Percentiles rank a stretch among this genome's conserved stretches.
phyloP scores from a whole-genome alignment of 2,329 filamentous ascomycete genomes.

The Chrysosporium keratinophilum region DNA sequence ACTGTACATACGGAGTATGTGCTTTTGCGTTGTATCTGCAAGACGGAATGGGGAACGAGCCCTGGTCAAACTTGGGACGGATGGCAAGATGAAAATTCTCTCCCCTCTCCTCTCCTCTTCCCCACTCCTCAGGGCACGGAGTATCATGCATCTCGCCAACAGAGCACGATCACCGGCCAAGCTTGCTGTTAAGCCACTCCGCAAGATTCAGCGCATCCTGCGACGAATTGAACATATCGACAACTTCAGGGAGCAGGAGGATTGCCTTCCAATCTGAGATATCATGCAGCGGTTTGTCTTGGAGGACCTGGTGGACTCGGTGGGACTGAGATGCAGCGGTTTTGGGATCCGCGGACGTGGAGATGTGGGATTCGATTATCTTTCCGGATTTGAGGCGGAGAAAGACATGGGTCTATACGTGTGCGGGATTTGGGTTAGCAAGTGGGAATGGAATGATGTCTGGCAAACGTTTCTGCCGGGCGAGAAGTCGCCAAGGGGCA shows the following conservation, averaged over 20 bases:
- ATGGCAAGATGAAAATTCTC: not conserved
- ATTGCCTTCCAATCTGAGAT: constrained; percentile 32
- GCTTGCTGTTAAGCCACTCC: constrained; percentile 20
- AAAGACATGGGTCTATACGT: constrained; percentile 29
- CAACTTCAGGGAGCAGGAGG: constrained; percentile 16
- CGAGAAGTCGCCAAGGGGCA: constrained; percentile 4
- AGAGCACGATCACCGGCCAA: constrained; percentile 14
- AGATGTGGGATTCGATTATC: constrained; percentile 33
- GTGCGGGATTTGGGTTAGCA: no score
- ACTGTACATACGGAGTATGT: not conserved
- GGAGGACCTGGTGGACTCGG: constrained; percentile 25
- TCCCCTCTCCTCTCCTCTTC: not conserved
- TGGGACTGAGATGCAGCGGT: constrained; percentile 27
- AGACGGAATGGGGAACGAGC: not conserved
- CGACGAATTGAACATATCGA: constrained; percentile 6
- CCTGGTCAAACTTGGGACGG: not conserved
- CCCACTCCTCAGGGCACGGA: not conserved
- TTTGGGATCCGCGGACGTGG: constrained; percentile 27
- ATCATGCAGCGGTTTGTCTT: constrained; percentile 41
- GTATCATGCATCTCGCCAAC: not conserved
- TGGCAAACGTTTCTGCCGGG: not conserved
- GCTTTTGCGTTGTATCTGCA: not conserved
- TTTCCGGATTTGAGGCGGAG: constrained; percentile 33
- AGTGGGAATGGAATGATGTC: not conserved
- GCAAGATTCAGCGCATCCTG: constrained; percentile 13